Base-by-base conservation (phyloP, 2,329 filamentous ascomycete genomes). In the Claviceps sp. region DNA sequence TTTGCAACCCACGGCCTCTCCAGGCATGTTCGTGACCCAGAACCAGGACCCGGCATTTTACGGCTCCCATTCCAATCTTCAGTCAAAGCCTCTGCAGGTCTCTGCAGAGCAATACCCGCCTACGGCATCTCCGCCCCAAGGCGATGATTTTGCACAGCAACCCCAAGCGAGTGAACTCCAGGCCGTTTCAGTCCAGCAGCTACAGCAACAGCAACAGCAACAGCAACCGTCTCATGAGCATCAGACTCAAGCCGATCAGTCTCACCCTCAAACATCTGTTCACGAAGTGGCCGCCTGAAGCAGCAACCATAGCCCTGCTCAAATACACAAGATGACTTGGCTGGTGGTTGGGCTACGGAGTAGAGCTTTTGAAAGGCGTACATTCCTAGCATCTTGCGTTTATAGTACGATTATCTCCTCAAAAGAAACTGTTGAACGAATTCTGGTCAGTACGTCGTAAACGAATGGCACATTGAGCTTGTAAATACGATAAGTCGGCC, bases 251-350 rank as follows among this genome's bases (percentile, higher is more conserved):
- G 24, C 51, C 1, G 19, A 43, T 1, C 14, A 24, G 3, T n/a
- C 5, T 10, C 19, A 5, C 13, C 42, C 17, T 5, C 30, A 49
- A 24, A 26, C 2, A 14, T 4, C n/a, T 10, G 37, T 53, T 2
- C 62, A 72, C 52, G 71, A 73, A 59, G 70, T 30, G 26, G 26
- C 30, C 30, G 30, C 10, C 30, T 34, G 1, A 34, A 34, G 30
- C 10, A 34, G 30, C 10, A 4, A 34, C 10, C 10, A 34, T 34
- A 0, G 10, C 30, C 3, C 30, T 34, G 30, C 30, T 34, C 30
- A 34, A 34, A 34, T 34, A 34, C 30, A 11, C 30, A 4, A 34
- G 30, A 34, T 34, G 30, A 4, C 30, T 11, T 34, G 3, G 30
- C 10, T 3, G 0, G 30, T 34, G 30, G 30, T 34, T 34, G 10